Conservation (phyloP, 352 stramenopile species). For the Phytophthora sansomeana region DNA sequence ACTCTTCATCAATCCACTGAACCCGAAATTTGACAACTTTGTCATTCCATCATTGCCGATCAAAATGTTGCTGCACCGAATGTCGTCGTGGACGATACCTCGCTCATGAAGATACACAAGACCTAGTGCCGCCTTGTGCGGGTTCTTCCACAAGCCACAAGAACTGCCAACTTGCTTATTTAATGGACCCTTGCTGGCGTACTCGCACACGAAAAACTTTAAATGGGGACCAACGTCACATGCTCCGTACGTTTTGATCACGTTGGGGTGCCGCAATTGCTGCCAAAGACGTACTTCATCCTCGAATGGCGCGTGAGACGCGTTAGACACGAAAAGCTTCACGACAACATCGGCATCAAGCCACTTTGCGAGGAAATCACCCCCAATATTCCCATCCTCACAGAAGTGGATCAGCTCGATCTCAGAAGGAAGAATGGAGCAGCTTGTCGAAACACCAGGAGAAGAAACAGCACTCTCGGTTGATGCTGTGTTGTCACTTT, state of each 20-base stretch:
- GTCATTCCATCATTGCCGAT: constrained; percentile 25
- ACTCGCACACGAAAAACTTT: neutral
- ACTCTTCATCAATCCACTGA: constrained; percentile 7
- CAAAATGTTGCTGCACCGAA: constrained; percentile 44
- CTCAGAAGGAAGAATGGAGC: constrained; percentile 1
- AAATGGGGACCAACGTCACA: neutral
- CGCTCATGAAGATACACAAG: constrained; percentile 21
- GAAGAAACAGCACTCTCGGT: neutral
- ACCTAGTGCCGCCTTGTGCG: constrained; percentile 7
- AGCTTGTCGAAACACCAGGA: neutral
- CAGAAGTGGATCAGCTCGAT: neutral
- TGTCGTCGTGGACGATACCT: constrained; percentile 28
- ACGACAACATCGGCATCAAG: constrained; percentile 20
- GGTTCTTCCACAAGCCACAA: neutral
- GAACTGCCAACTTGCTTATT: neutral
- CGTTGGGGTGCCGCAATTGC: neutral
- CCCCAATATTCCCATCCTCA: neutral
- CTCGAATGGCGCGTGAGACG: neutral
- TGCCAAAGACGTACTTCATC: constrained; percentile 1
- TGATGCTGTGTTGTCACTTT: neutral
- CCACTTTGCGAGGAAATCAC: constrained; percentile 2
- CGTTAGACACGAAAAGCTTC: neutral
- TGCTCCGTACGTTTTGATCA: neutral
- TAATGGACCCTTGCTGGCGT: neutral
- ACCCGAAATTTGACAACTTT: constrained; percentile 40